Evolutionary conservation across 2,329 filamentous ascomycete genomes (phyloP), one percentile per base, ranked within the genome.

Genomic region (Colletotrichum eleusines): DNA sequence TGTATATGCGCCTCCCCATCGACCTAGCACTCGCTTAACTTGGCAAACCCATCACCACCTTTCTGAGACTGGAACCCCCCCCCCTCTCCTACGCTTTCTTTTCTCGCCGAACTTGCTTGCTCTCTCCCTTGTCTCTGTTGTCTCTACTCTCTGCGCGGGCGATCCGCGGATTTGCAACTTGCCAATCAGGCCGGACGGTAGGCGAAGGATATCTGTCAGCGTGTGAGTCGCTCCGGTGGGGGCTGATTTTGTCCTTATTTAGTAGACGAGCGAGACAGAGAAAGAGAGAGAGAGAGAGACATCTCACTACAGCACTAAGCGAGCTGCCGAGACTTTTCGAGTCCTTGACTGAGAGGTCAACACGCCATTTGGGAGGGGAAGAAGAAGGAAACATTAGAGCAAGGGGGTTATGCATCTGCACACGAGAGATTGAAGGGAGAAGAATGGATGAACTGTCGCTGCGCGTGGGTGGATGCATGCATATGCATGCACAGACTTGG

Each of bases 1-100:
- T 62, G 33, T 46, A 42, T 50, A 42, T 62, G 46, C 59, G 38
- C 33, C 46, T 42, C 58, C 42, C 58, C n/a, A 26, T 61, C n/a
- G 35, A 31, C 46, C 58, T 33, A 14, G 42, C 20, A 23, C n/a
- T 51, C 59, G 46, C 28, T 40, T 46, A 11, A 18, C 23, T 54
- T 23, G 9, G 51, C 20, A 7, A 7, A 5, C 31, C n/a, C 42
- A 31, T 38, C 8, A 40, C 11, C 46, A 26, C 53, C 46, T 40
- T 11, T 40, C 46, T 51, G 33, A 53, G 59, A 35, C 59, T 40
- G n/a, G 44, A 6, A 14, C 46, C 44, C 33, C 33, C 20, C 3
- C 14, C 42, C 20, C 44, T 2, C 1, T n/a, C 9, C 42, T n/a
- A 14, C 59, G 14, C 33, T 62, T 53, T 62, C 59, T 62, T 62